phyloP scores from a whole-genome alignment of 495 filamentous ascomycete species.

The Ramalina peruviana region DNA sequence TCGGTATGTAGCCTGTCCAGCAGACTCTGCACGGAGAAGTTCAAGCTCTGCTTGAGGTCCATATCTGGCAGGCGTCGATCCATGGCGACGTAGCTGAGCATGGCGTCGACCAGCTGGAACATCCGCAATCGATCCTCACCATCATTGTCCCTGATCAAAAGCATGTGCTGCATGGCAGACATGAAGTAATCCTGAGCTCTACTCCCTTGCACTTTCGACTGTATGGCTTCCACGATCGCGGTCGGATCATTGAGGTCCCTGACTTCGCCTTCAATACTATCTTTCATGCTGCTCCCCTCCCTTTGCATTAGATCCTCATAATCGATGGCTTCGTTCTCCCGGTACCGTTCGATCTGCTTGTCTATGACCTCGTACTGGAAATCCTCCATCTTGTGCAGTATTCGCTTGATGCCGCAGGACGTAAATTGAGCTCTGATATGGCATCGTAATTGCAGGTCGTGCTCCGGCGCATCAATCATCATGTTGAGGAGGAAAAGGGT shows the following conservation, averaged over 20 bases:
- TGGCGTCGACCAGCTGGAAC: constrained; percentile 96
- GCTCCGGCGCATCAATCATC: constrained; percentile 81
- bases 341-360: constrained; percentile 92
- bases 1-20: constrained; percentile 94
- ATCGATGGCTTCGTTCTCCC: constrained; percentile 89
- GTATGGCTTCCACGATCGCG: constrained; percentile 89
- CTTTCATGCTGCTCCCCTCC: constrained; percentile 79
- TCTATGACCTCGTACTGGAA: constrained; percentile 98
- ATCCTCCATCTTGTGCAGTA: constrained; percentile 90
- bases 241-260: constrained; percentile 89
- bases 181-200: constrained; percentile 90
- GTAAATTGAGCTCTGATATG: constrained; percentile 95
- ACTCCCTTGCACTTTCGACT: constrained; percentile 68
- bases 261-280: constrained; percentile 77
- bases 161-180: constrained; percentile 86
- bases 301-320: constrained; percentile 93
- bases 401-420: constrained; percentile 87
- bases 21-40: constrained; percentile 91
- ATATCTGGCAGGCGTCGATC: constrained; percentile 90
- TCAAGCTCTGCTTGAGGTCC: constrained; percentile 92
- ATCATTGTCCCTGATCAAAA: constrained; percentile 85
- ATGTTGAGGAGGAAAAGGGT: constrained; percentile 94
- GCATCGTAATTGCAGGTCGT: constrained; percentile 76
- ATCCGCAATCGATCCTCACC: constrained; percentile 84
- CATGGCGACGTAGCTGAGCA: constrained; percentile 99